Base-by-base conservation (phyloP, 331 rosid species). In the Rhamnella rubrinervis region DNA sequence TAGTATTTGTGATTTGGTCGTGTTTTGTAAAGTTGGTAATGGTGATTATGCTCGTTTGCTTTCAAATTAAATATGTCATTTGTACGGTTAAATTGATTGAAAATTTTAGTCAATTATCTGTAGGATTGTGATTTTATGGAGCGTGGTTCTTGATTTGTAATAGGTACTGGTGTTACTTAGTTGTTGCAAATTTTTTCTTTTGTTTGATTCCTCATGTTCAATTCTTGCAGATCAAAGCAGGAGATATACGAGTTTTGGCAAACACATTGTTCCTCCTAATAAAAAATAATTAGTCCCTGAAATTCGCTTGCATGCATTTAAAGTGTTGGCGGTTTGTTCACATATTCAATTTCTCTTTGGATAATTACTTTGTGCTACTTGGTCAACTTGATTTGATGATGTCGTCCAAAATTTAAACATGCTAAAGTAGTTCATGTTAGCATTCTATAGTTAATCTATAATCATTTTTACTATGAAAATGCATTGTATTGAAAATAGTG, bases 261-360 rank as follows among this genome's bases (percentile, higher is more conserved):
- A 93, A 77, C 82, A 82, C 89, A 21, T 82, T 95, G 7, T 83
- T 91, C 74, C 75, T 78, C 78, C 69, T 93, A 67, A 97, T 87
- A 44, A 91, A 80, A 62, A 95, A 80, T 81, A 86, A 91, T 35
- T 89, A 95, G 96, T 87, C 99, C 12, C 95, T 17, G 99, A 87
- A 84, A 95, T 95, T 71, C 93, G 97, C 76, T 74, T 95, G 81
- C 99, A 95, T 67, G 96, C 99, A 18, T 86, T 84, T 72, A 95
- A 91, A 81, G 87, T 89, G 92, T 80, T 95, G 71, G 97, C 89
- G 96, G 99, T 92, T 85, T 37, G 17, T 59, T 61, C 47, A 67
- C 64, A 66, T 28, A 28, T 59, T 63, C 66, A 55, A 57, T 69
- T 71, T 35, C 44, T 57, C 18, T 78, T 80, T 73, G 49, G 60